Evolutionary conservation across 116 monocot species (phyloP), one percentile per base, ranked within the genome.

Genomic region (Dioscorea cayenensis): DNA sequence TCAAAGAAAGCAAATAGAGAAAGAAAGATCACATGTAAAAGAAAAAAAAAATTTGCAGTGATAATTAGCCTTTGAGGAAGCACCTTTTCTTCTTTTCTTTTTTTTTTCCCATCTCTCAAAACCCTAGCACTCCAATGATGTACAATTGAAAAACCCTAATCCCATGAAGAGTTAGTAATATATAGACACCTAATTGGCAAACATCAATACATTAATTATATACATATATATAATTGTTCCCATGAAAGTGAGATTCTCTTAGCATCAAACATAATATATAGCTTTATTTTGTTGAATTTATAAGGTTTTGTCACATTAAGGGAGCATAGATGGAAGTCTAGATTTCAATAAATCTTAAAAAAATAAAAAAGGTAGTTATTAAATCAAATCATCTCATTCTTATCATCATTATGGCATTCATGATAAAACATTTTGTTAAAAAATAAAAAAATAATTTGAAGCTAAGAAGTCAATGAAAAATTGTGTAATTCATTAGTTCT

Each of bases 11-110:
- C 28, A 35, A 65, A 6, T 14, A 65, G 16, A 65, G 65, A 65
- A 28, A 65, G 65, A 65, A 28, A 65, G 32, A 32, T 65, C 35
- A 65, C 35, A 65, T 65, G 35, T 65, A 65, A 65, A 65, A 25
- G 17, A 65, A 14, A 25, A 14, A 65, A 14, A 14, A 65, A 32
- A 19, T 6, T 11, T 16, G 11, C 17, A 65, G 17, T 32, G 17
- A 65, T 32, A 16, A 35, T 35, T 17, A 65, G 29, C 63, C 63
- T 63, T 63, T 63, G 16, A 28, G 25, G 65, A 14, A 4, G 32
- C 2, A 28, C 65, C 65, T 35, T 65, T 32, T 65, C 35, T 65
- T 14, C 35, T 35, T 55, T 55, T 43, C 38, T 25, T 32, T 32
- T 32, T 32, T 32, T 32, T 32, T 29, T 29, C 29, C 32, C 32